Evolutionary conservation across 2,329 filamentous ascomycete genomes (phyloP), one percentile per base, ranked within the genome.

Genomic region (Colletotrichum tropicale): DNA sequence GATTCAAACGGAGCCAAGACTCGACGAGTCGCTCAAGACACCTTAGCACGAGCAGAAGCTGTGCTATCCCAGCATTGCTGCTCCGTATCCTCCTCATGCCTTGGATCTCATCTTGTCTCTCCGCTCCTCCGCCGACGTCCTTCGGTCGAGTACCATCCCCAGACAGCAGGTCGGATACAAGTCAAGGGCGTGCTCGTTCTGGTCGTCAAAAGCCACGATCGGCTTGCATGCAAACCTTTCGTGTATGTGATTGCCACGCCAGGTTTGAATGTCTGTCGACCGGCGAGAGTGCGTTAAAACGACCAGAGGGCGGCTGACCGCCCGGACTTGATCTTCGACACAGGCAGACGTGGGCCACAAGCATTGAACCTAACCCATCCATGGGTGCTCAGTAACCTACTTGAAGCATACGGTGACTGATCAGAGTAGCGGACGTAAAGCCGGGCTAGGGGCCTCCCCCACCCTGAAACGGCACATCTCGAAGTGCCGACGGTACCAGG

Each of bases 1-100:
- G 34, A 72, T 52, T 28, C 70, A 70, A 36, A 61, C 13, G 61
- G n/a, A 70, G 71, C 71, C 71, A 74, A 74, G 67, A 70, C 60
- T 58, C 21, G 28, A 71, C 30, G 66, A 71, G 60, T 74, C 67
- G 34, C 28, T 32, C 56, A 26, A 36, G 13, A 70, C 18, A 48
- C 18, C 38, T 48, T 38, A 30, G 13, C 26, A n/a, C 26, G 21
- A 26, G n/a, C 18, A 48, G 18, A 48, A 48, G 48, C 58, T 48
- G 66, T 74, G 43, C 34, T 67, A 74, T 55, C 66, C 58, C 24
- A 21, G 32, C 21, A 16, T 38, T 32, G 58, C 28, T 61, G 18
- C 28, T 61, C 15, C 38, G 38, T n/a, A 48, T 48, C 18, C 38
- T 48, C 38, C 38, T 48, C 38, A 48, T n/a, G 38, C 38, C 18